Percentiles rank a stretch among this genome's conserved stretches.
Conservation (phyloP, 1,139 yeast species). For the Candida buenavistaensis region DNA sequence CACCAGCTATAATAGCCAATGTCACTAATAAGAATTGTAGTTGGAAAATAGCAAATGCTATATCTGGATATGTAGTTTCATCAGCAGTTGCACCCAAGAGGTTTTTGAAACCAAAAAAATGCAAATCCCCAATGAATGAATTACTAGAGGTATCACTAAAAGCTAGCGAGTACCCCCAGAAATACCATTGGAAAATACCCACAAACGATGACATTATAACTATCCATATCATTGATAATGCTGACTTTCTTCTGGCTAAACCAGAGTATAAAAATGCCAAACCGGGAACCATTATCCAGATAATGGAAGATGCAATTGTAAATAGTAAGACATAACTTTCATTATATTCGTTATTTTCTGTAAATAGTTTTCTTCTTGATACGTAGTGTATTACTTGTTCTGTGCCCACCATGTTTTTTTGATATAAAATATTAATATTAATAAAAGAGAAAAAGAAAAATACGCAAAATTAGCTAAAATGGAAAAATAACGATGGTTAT, state of each 20-base stretch:
- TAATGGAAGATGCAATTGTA: conserved; percentile 66
- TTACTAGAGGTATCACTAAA: conserved; percentile 75
- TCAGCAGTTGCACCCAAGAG: conserved; percentile 53
- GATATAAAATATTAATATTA: too few species aligned
- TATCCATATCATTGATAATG: conserved; percentile 85
- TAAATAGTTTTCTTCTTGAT: conserved; percentile 33
- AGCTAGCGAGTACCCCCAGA: conserved; percentile 96
- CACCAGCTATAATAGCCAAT: conserved; percentile 87
- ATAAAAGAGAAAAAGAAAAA: too few species aligned
- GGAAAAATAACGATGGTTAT: too few species aligned
- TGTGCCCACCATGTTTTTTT: too few species aligned
- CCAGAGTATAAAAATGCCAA: conserved; percentile 93
- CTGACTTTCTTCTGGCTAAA: conserved; percentile 86
- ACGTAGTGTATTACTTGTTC: conserved; percentile 13
- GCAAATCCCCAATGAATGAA: conserved; percentile 83
- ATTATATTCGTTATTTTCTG: conserved; percentile 44
- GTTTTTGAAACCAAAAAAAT: conserved; percentile 76
- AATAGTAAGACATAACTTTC: conserved; percentile 45
- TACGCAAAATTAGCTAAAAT: too few species aligned
- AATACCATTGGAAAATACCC: conserved; percentile 92
- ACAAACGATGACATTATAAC: conserved; percentile 73
- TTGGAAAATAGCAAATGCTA: conserved; percentile 84
- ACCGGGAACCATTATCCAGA: conserved; percentile 93
- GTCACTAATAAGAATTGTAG: conserved; percentile 92
- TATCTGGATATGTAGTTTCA: conserved; percentile 65